Base-by-base conservation (phyloP, 179 eudicot genomes). In the Carnegiea gigantea region DNA sequence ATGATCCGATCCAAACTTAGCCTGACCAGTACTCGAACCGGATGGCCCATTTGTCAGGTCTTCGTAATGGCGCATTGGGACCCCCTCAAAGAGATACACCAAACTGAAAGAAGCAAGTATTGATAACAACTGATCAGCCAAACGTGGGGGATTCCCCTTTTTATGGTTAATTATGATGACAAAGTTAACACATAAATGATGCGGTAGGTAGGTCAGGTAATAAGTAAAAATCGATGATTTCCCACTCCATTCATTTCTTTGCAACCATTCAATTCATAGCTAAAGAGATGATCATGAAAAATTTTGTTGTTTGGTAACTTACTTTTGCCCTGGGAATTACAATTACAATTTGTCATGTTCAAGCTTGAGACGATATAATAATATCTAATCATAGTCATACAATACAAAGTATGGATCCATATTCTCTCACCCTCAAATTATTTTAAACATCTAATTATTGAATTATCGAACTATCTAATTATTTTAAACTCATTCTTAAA, bases 91-190 rank as follows among this genome's bases (percentile, higher is more conserved):
- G 11, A 60, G 67, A 5, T n/a, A 7, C 3, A 1, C 67, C 44
- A 7, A 40, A 5, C 67, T 21, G 10, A 70, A 17, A 17, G 74
- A 15, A 70, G 74, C 46, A 33, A 36, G 28, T 5, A 33, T 15
- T 70, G 30, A 70, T 70, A 46, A 70, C 17, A 70, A 14, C 44
- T 15, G 9, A 28, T 38, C 40, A 40, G 46, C 46, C 74, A 70
- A 70, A 70, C 74, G 74, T 70, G 74, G 74, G 46, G 74, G 46
- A 28, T 33, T 36, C 74, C 74, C 46, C 18, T 70, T 70, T 36
- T 13, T 1, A 17, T 6, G 74, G n/a, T 54, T 54, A 60, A 23
- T 6, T 18, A 70, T 70, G 43, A 33, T 70, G 74, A 8, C 44
- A 36, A 70, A 70, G 23, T 26, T 70, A 13, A 70, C 36, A 70